A percentile compares a stretch with the other conserved stretches of the same genome.
phyloP scores from a whole-genome alignment of 2,329 filamentous ascomycete genomes.

The Cladosporium velox region DNA sequence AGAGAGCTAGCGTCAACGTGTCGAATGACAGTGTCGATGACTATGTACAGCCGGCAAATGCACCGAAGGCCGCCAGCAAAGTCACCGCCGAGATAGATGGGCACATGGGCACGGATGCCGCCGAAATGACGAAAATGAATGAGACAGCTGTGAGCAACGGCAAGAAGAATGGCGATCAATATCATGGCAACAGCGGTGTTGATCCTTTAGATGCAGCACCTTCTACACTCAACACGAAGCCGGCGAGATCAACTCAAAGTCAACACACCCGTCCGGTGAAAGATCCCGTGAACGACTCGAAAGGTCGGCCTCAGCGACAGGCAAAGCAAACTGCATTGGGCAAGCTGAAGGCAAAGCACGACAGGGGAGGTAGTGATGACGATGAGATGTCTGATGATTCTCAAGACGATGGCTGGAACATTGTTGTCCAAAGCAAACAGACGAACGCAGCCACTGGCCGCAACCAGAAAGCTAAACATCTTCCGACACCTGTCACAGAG shows the following conservation, averaged over 20 bases:
- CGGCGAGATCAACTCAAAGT: background rate
- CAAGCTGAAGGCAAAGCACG: background rate
- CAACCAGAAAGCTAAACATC: background rate
- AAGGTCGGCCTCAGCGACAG: background rate
- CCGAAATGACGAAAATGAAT: background rate
- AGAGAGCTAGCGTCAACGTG: background rate
- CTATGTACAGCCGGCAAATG: background rate
- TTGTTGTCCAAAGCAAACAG: background rate
- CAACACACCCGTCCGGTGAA: background rate
- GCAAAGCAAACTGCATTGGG: conserved; percentile 14
- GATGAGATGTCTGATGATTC: background rate
- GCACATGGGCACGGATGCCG: background rate
- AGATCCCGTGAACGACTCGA: background rate
- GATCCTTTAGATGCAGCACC: no score
- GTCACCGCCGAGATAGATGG: background rate
- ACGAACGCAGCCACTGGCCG: background rate
- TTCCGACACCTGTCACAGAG: background rate
- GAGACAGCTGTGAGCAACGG: background rate
- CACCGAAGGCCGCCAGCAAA: background rate
- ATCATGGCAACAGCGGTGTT: background rate
- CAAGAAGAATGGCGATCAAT: background rate
- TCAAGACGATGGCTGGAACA: background rate
- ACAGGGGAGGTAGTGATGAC: background rate
- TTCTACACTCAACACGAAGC: background rate
- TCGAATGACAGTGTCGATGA: background rate